Conservation (phyloP, 202 grass and related monocot species). For the Panicum hallii region DNA sequence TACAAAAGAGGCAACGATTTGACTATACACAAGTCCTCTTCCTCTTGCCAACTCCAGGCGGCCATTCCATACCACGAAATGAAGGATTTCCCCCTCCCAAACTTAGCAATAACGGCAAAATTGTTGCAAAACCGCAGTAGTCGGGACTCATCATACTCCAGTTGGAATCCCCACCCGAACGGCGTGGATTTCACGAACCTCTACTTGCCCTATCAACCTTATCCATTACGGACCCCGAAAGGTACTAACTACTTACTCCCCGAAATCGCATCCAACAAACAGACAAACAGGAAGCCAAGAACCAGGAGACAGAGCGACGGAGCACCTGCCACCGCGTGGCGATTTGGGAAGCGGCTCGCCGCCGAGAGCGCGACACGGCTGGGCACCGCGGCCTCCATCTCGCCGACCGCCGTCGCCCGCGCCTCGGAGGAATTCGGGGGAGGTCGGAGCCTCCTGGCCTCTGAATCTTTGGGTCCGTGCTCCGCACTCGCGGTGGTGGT, state of each 20-base stretch:
- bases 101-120: background rate
- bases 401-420: constrained; percentile 22
- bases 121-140: background rate
- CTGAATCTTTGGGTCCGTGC: background rate
- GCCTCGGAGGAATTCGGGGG: background rate
- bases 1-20: background rate
- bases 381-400: constrained; percentile 52
- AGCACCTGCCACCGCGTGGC: constrained; percentile 34
- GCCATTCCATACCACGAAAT: background rate
- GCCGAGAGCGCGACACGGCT: constrained; percentile 46
- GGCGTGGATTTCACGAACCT: background rate
- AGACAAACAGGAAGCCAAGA: background rate
- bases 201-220: background rate
- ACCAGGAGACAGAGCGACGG: background rate
- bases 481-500: background rate
- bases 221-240: constrained; percentile 1
- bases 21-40: background rate
- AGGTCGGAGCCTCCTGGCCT: constrained; percentile 21
- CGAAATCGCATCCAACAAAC: constrained; percentile 19
- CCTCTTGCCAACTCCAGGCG: background rate
- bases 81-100: background rate
- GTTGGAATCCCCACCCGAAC: background rate
- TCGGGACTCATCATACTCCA: background rate
- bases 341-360: constrained; percentile 27
- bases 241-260: background rate